Evolutionary conservation across 331 rosid species (phyloP), one percentile per base, ranked within the genome.

Genomic region (Quercus lobata): DNA sequence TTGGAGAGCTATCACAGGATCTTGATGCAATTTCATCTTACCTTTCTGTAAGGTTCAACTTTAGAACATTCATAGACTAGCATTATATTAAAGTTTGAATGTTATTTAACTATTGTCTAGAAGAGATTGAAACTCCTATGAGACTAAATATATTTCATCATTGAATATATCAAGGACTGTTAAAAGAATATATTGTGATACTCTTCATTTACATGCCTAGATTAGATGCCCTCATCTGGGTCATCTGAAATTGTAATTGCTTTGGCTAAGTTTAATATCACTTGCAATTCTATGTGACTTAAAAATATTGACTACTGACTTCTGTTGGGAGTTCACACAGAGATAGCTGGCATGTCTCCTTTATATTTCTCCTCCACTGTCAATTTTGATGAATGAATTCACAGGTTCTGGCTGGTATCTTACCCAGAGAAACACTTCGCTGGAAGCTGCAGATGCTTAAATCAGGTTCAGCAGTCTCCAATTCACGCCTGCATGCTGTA

Each of bases 371-470:
- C 53, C 53, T 53, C 61, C 72, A 49, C 19, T 8, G 80, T 74
- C 70, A 61, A 35, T 79, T 32, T 78, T 57, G 71, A 30, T 63
- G 65, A 82, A 78, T 78, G 76, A 76, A n/a, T 71, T 83, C 75
- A 65, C 88, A 95, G 98, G 97, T 88, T 87, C 85, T 93, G 69
- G 89, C 92, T 24, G 89, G 86, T 57, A 83, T 91, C 65, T 87
- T 91, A 81, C 96, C 97, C 4, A 84, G 83, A 84, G 96, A 90
- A 82, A 90, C 99, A 71, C 86, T 95, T 84, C 52, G 83, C 16
- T 93, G 98, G 99, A 95, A 88, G 88, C 79, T 91, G 57, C 80
- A 88, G 72, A 88, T 93, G 97, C 91, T 95, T 54, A 86, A 79
- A 79, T 82, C 92, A 71, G 96, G 96, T 82, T 95, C 98, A 49